phyloP scores from a whole-genome alignment of 2,329 filamentous ascomycete genomes.

The Fusarium chaquense region DNA sequence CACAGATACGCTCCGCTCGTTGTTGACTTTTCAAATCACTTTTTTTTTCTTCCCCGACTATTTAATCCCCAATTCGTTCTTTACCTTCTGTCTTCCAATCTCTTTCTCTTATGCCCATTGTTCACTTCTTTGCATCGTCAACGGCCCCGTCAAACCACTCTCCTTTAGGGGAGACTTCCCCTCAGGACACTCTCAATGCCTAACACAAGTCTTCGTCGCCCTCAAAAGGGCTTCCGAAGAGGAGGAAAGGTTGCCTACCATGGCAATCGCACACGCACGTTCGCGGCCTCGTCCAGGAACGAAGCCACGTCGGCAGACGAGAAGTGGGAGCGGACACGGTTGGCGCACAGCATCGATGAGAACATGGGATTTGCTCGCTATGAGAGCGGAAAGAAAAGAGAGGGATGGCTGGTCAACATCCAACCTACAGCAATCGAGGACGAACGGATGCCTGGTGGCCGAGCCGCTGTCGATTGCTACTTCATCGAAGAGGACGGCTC shows the following conservation, averaged over 20 bases:
- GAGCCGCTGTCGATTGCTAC: slow-evolving; percentile 94
- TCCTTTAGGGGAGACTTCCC: slow-evolving; percentile 31
- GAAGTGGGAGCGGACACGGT: slow-evolving; percentile 84
- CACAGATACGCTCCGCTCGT: slow-evolving; percentile 40
- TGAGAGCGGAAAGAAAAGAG: slow-evolving; percentile 83
- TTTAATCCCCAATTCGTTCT: slow-evolving; percentile 10
- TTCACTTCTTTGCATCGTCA: slow-evolving; percentile 22
- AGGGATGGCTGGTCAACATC: slow-evolving; percentile 96
- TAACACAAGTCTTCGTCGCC: slow-evolving; percentile 69
- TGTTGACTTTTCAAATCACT: slow-evolving; percentile 40
- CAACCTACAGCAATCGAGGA: slow-evolving; percentile 91
- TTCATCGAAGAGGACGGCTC: slow-evolving; percentile 91
- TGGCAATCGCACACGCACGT: slow-evolving; percentile 78
- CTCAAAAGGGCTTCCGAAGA: slow-evolving; percentile 75
- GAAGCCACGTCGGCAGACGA: slow-evolving; percentile 94
- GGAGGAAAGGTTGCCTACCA: slow-evolving; percentile 77
- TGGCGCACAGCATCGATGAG: slow-evolving; percentile 93
- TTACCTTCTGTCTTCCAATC: background rate
- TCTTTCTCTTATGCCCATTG: slow-evolving; percentile 34
- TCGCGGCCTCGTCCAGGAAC: slow-evolving; percentile 80
- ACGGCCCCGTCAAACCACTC: slow-evolving; percentile 40
- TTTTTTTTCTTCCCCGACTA: slow-evolving; percentile 6
- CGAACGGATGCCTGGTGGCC: slow-evolving; percentile 82
- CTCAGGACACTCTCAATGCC: slow-evolving; percentile 60
- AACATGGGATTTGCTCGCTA: slow-evolving; percentile 93